These are phyloP conservation scores for Calycina marina DNA, from an alignment of 2,329 filamentous ascomycete genomes.

Conservation along the genomic window DNA sequence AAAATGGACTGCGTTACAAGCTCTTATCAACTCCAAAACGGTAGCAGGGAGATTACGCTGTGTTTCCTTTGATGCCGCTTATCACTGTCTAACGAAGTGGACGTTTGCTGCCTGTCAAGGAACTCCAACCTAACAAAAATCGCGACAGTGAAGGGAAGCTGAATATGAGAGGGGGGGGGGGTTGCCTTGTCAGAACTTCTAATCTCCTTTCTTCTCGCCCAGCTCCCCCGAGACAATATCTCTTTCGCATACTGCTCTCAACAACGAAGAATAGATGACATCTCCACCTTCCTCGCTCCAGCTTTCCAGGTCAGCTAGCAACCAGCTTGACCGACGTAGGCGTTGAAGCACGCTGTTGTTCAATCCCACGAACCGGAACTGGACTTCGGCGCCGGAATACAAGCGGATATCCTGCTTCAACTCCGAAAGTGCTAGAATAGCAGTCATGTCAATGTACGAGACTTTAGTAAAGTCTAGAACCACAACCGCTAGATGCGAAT, in stretches of 20 bases:
- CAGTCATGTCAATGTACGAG: slow-evolving; percentile 10
- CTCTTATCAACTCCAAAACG: too few relatives aligned
- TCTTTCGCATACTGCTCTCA: background rate
- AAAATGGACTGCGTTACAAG: too few relatives aligned
- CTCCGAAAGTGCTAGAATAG: slow-evolving; percentile 7
- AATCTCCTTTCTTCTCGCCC: too few relatives aligned
- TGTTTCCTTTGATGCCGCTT: too few relatives aligned
- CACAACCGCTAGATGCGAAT: slow-evolving; percentile 7
- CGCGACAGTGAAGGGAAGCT: too few relatives aligned
- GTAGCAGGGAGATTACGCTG: too few relatives aligned
- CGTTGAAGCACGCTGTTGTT: slow-evolving; percentile 5
- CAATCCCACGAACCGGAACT: slow-evolving; percentile 13
- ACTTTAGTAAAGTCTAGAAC: slow-evolving; percentile 10
- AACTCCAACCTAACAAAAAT: too few relatives aligned
- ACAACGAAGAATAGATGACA: background rate
- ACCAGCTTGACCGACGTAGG: slow-evolving; percentile 4
- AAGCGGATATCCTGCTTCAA: slow-evolving; percentile 6
- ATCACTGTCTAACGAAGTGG: too few relatives aligned
- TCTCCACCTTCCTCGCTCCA: background rate
- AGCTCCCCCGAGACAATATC: too few relatives aligned
- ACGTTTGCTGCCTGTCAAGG: too few relatives aligned
- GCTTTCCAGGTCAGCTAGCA: background rate
- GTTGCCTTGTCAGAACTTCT: too few relatives aligned
- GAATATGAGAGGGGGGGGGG: too few relatives aligned
- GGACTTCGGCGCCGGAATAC: slow-evolving; percentile 8